phyloP scores from a whole-genome alignment of 208 protist genomes.

The Herpetomonas muscarum region DNA sequence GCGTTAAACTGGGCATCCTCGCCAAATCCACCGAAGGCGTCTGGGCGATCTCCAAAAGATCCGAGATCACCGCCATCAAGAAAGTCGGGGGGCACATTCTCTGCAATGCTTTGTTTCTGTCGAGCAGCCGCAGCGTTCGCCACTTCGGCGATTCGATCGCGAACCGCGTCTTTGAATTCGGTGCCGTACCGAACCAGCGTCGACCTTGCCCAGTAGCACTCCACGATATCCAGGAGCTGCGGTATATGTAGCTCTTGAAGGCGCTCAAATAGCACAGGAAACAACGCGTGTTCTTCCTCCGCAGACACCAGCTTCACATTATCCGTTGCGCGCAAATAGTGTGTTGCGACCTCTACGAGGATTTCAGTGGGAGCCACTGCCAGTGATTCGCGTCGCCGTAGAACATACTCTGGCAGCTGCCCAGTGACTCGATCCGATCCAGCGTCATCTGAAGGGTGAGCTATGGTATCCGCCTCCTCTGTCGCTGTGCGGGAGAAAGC shows the following conservation, averaged over 20 bases:
- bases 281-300: conserved; percentile 62
- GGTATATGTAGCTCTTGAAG: conserved; percentile 39
- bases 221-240: conserved; percentile 63
- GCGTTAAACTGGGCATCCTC: background rate
- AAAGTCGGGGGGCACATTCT: no score
- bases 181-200: conserved; percentile 71
- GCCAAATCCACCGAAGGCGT: no score
- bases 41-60: no score
- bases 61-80: no score
- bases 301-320: conserved; percentile 48
- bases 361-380: background rate
- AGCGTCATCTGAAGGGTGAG: no score
- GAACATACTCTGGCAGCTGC: background rate
- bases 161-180: conserved; percentile 45
- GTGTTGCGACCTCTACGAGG: conserved; percentile 26
- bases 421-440: no score
- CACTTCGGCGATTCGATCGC: conserved; percentile 64
- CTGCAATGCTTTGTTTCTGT: no score
- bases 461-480: no score
- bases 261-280: conserved; percentile 59
- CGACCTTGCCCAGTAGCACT: conserved; percentile 55
- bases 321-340: conserved; percentile 50
- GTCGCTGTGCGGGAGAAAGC: no score
- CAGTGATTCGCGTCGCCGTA: background rate
- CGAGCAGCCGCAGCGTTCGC: conserved; percentile 25